phyloP scores from a whole-genome alignment of 805 yeast species.

The Vanderwaltozyma tropicalis region DNA sequence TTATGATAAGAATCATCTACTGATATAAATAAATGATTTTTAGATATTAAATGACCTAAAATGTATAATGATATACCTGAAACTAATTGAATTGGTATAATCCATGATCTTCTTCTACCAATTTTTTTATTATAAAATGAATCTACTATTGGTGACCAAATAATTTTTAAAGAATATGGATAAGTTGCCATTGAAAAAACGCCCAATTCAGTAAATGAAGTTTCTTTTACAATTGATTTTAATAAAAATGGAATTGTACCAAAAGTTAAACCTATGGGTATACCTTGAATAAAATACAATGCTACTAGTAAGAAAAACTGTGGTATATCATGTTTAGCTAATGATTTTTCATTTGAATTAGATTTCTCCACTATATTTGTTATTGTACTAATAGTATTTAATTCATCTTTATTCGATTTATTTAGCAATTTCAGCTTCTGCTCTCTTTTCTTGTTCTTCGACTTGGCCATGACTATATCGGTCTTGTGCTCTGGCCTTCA shows the following conservation, averaged over 20 bases:
- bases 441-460: no score
- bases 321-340: constrained; percentile 47
- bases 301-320: constrained; percentile 66
- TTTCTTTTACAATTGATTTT: constrained; percentile 48
- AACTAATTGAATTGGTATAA: constrained; percentile 81
- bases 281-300: constrained; percentile 83
- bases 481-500: no score
- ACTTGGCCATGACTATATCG: no score
- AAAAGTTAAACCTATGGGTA: constrained; percentile 91
- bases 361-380: no score
- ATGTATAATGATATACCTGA: constrained; percentile 57
- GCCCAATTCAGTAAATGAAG: constrained; percentile 84
- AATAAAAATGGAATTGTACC: constrained; percentile 88
- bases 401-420: no score
- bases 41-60: constrained; percentile 40
- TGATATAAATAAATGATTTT: constrained; percentile 41
- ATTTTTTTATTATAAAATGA: constrained; percentile 55
- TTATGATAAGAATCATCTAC: constrained; percentile 22
- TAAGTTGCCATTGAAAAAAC: constrained; percentile 84
- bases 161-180: constrained; percentile 82
- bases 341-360: no score
- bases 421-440: no score
- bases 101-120: constrained; percentile 90
- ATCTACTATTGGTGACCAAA: constrained; percentile 96
- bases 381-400: no score